Conservation (phyloP, 257 asterid species). For the Salvia rosmarinus region DNA sequence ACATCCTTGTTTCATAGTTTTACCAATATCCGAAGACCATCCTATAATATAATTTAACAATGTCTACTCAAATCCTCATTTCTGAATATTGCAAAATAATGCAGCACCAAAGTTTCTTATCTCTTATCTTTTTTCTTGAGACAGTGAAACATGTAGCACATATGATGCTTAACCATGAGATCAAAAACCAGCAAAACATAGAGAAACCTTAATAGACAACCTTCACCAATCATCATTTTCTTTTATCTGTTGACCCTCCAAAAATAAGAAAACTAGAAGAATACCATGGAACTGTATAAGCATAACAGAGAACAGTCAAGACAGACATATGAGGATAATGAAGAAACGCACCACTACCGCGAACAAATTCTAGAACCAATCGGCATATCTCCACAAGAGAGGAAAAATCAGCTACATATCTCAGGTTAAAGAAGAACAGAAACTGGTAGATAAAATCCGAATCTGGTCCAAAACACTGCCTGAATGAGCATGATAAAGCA, state of each 20-base stretch:
- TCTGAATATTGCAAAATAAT: not conserved
- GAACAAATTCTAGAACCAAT: slow-evolving; percentile 39
- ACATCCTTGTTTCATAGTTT: slow-evolving; percentile 6
- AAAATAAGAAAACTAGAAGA: slow-evolving; percentile 20
- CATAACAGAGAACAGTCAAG: not conserved
- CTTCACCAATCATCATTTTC: slow-evolving; percentile 29
- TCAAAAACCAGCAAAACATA: slow-evolving; percentile 24
- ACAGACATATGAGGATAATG: no score
- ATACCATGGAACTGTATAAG: slow-evolving; percentile 15
- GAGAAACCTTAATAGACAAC: slow-evolving; percentile 23
- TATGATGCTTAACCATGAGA: slow-evolving; percentile 32
- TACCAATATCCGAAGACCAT: slow-evolving; percentile 17
- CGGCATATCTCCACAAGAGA: slow-evolving; percentile 82
- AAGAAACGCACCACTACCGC: no score
- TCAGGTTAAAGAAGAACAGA: slow-evolving; percentile 86
- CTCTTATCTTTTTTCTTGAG: not conserved
- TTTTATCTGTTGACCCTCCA: slow-evolving; percentile 22
- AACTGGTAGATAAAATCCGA: slow-evolving; percentile 77
- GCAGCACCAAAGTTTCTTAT: slow-evolving; percentile 23
- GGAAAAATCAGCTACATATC: slow-evolving; percentile 66
- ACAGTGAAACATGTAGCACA: slow-evolving; percentile 31
- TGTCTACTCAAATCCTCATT: slow-evolving; percentile 27
- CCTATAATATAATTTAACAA: slow-evolving; percentile 15
- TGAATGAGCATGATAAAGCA: slow-evolving; percentile 34
- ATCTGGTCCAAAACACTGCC: slow-evolving; percentile 84